Percentiles rank a stretch among this genome's conserved stretches.
Evolutionary conservation across 1,284 basidiomycete species (phyloP).

Genomic region (Golubevia sp.): DNA sequence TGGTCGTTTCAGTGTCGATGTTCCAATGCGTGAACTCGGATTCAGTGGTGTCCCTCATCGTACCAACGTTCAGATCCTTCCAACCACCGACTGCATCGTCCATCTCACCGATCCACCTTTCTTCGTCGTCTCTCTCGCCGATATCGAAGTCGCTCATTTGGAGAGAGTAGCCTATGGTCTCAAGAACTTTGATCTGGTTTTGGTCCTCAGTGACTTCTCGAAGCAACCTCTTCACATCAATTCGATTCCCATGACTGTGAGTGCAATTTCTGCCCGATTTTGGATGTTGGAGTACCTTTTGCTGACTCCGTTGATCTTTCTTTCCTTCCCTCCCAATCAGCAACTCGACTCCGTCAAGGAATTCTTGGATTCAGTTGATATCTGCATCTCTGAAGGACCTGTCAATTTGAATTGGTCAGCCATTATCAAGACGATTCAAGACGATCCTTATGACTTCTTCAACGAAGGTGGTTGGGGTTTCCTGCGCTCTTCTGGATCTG

Average conservation of each 20-base stretch:
- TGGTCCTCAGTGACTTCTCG: slow-evolving; percentile 95
- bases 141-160: slow-evolving; percentile 94
- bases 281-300: no score
- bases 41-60: slow-evolving; percentile 97
- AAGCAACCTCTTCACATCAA: slow-evolving; percentile 90
- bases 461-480: slow-evolving; percentile 93
- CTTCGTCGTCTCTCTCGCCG: slow-evolving; percentile 88
- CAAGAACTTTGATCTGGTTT: slow-evolving; percentile 95
- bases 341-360: slow-evolving; percentile 95
- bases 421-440: slow-evolving; percentile 82
- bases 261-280: neutral
- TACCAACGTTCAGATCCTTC: slow-evolving; percentile 89
- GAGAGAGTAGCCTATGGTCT: slow-evolving; percentile 96
- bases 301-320: neutral
- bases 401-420: slow-evolving; percentile 98
- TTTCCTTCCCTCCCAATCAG: slow-evolving; percentile 33
- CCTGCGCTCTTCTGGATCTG: slow-evolving; percentile 67
- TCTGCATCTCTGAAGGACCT: slow-evolving; percentile 91
- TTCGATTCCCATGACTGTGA: slow-evolving; percentile 75
- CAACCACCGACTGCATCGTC: slow-evolving; percentile 95
- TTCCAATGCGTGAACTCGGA: slow-evolving; percentile 94
- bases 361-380: slow-evolving; percentile 98
- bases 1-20: slow-evolving; percentile 87
- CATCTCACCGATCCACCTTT: slow-evolving; percentile 95
- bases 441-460: slow-evolving; percentile 95